Conservation (phyloP, 352 stramenopile genomes). For the Phytophthora sansomeana region DNA sequence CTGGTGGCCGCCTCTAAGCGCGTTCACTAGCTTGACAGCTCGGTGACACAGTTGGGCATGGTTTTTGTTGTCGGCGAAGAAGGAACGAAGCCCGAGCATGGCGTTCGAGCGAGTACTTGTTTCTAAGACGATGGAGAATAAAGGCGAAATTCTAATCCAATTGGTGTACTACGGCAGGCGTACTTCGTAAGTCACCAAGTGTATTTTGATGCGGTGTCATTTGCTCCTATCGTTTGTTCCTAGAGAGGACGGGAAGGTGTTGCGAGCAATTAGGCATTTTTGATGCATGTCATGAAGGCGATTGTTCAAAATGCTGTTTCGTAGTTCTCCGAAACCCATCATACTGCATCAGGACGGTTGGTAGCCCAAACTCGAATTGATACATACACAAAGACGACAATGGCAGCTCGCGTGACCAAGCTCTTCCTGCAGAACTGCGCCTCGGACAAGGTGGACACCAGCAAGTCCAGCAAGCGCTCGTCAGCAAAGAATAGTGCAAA, state of each 20-base stretch:
- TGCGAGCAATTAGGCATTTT: too few relatives aligned
- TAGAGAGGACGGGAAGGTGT: too few relatives aligned
- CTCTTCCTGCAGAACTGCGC: slow-evolving; percentile 75
- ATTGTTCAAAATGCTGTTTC: not conserved
- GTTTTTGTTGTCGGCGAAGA: slow-evolving; percentile 51
- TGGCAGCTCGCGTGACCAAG: slow-evolving; percentile 76
- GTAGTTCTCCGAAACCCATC: not conserved
- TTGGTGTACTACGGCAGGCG: slow-evolving; percentile 28
- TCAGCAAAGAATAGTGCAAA: slow-evolving; percentile 2
- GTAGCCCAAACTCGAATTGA: slow-evolving; percentile 10
- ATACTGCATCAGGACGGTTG: slow-evolving; percentile 30
- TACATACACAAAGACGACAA: slow-evolving; percentile 25
- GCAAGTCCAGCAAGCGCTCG: slow-evolving; percentile 21
- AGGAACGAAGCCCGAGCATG: slow-evolving; percentile 20
- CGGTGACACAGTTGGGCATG: slow-evolving; percentile 41
- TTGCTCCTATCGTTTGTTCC: not conserved
- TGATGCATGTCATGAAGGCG: too few relatives aligned
- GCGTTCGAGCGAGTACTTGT: slow-evolving; percentile 40
- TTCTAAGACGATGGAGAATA: slow-evolving; percentile 84
- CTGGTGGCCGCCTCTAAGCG: slow-evolving; percentile 91
- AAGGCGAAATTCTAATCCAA: slow-evolving; percentile 86
- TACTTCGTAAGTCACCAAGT: slow-evolving; percentile 12
- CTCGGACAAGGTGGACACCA: slow-evolving; percentile 21
- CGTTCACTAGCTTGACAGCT: slow-evolving; percentile 32
- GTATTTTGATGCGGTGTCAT: not conserved